Conservation (phyloP, 2,329 filamentous ascomycete species). For the Fusarium secorum region DNA sequence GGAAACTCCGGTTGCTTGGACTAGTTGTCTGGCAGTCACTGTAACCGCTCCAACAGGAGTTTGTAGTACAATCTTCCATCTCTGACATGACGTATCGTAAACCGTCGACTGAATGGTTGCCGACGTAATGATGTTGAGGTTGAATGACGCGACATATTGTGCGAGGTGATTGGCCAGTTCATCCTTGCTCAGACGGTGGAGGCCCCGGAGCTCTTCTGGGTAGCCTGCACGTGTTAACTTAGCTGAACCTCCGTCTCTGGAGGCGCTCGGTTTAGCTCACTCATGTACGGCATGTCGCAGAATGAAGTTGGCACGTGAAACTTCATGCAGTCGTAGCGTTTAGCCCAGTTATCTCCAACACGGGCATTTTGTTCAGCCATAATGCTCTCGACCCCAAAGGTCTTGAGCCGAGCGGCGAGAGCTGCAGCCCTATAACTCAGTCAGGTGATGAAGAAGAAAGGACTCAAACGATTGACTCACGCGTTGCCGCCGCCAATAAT, state of each 20-base stretch:
- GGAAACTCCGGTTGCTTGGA: conserved; percentile 25
- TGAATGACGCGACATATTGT: conserved; percentile 1
- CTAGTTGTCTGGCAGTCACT: neutral
- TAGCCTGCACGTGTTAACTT: neutral
- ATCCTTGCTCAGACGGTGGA: conserved; percentile 22
- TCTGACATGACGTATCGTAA: neutral
- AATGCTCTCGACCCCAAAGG: conserved; percentile 13
- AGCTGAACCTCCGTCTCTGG: fast-evolving
- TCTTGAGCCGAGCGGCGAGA: conserved; percentile 23
- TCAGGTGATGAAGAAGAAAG: fast-evolving
- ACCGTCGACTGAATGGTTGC: neutral
- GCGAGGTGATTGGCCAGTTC: conserved; percentile 19
- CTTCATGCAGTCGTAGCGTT: conserved; percentile 22
- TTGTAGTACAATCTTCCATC: conserved; percentile 6
- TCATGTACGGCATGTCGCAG: conserved; percentile 21
- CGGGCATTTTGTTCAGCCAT: conserved; percentile 16
- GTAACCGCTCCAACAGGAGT: neutral
- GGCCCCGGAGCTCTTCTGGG: neutral
- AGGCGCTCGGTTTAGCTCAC: neutral
- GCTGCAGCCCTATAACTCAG: neutral
- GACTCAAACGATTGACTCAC: neutral
- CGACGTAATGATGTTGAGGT: conserved; percentile 21
- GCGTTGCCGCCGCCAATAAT: conserved; percentile 30
- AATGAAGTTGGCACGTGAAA: conserved; percentile 29
- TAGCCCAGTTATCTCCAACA: conserved; percentile 28